A percentile compares a stretch with the other conserved stretches of the same genome.
phyloP scores from a whole-genome alignment of 148 eudicot species.

The Mesembryanthemum crystallinum region DNA sequence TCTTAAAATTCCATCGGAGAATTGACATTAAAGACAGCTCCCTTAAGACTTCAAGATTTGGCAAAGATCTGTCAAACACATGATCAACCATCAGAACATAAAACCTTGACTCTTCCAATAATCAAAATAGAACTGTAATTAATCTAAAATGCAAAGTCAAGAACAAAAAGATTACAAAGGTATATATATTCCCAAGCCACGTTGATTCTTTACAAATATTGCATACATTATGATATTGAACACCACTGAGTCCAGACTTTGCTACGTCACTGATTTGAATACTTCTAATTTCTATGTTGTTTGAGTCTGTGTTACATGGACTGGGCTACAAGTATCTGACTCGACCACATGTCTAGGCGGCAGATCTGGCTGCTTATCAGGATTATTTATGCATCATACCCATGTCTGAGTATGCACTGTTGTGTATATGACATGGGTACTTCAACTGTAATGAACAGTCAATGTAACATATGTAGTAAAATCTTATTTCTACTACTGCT shows the following conservation, averaged over 20 bases:
- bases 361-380: too few species aligned
- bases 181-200: neutral
- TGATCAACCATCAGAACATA: conserved; percentile 4
- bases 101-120: conserved; percentile 5
- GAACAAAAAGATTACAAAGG: neutral
- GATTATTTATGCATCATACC: too few species aligned
- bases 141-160: conserved; percentile 3
- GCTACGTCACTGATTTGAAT: neutral
- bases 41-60: conserved; percentile 64
- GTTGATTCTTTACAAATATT: conserved; percentile 7
- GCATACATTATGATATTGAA: neutral
- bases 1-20: conserved; percentile 83
- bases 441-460: too few species aligned
- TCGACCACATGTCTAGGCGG: too few species aligned
- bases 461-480: neutral
- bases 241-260: neutral
- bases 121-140: neutral
- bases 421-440: too few species aligned
- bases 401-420: too few species aligned
- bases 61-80: conserved; percentile 60
- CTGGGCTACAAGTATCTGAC: too few species aligned
- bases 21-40: conserved; percentile 60
- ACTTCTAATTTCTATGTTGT: neutral
- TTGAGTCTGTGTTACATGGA: too few species aligned
- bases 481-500: neutral